Conservation (phyloP, 768 basidiomycete species). For the Pulveroboletus sp. region DNA sequence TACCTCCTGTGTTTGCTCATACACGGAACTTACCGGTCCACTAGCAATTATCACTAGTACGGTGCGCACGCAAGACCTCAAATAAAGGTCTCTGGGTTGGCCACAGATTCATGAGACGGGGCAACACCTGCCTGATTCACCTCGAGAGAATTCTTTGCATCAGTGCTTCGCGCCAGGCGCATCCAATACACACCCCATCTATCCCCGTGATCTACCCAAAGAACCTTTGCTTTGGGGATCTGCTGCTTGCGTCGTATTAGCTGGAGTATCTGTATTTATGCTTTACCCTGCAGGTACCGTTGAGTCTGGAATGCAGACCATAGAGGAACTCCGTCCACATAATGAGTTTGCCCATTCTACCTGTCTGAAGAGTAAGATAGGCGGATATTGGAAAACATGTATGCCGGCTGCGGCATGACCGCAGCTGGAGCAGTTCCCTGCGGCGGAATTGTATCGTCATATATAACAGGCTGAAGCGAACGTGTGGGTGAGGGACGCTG, state of each 20-base stretch:
- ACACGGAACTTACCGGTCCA: constrained; percentile 49
- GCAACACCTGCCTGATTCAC: constrained; percentile 86
- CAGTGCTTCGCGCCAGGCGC: constrained; percentile 53
- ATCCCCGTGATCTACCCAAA: neutral
- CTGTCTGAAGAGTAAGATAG: constrained; percentile 24
- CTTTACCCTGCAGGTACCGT: constrained; percentile 90
- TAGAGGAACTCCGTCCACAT: constrained; percentile 68
- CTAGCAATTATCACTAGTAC: constrained; percentile 45
- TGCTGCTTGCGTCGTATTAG: constrained; percentile 72
- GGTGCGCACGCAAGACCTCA: constrained; percentile 47
- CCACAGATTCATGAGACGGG: constrained; percentile 80
- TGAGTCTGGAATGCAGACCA: constrained; percentile 89
- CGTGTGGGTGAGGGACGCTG: constrained; percentile 33
- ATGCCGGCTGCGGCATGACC: constrained; percentile 87
- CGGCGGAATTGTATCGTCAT: constrained; percentile 84
- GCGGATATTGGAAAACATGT: constrained; percentile 61
- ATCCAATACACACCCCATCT: constrained; percentile 7
- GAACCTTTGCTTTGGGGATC: constrained; percentile 60
- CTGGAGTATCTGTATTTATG: constrained; percentile 74
- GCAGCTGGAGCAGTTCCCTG: constrained; percentile 79
- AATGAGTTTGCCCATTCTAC: constrained; percentile 12
- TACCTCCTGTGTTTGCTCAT: constrained; percentile 3
- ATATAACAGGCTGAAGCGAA: constrained; percentile 65
- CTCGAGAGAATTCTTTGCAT: constrained; percentile 73
- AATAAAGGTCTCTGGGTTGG: constrained; percentile 84